Evolutionary conservation across 1,139 yeast species (phyloP), one percentile per base, ranked within the genome.

Genomic region (Candida pseudoviswanathii): DNA sequence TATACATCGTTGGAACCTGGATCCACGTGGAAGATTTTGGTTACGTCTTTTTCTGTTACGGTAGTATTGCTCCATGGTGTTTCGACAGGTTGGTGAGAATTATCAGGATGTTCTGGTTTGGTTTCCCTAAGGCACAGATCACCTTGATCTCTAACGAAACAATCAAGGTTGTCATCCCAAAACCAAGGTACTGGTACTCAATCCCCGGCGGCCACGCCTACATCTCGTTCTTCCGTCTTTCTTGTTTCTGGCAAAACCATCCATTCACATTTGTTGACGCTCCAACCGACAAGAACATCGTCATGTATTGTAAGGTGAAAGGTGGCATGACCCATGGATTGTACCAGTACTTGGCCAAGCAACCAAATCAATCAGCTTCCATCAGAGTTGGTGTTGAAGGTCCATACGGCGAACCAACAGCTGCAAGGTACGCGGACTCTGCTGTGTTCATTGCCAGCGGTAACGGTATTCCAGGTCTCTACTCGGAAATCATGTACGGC

Each of bases 401-500:
- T 16, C 78, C 79, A 10, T 74, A 74, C 51, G 78, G 78, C 33
- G 56, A 59, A 32, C 48, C 62, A 27, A 66, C 75, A 27, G 56
- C 70, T 43, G 76, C 77, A 48, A 71, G 79, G 48, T 86, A 16
- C 16, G 16, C 79, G 61, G 84, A 82, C 46, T 78, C 77, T 48
- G 70, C 77, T 3, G 64, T 85, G 21, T 71, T 86, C 44, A 58
- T 86, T 48, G 83, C 76, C 37, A 88, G 91, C 53, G 94, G 94
- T 44, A 85, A 85, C 52, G 96, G 96, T 57, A 76, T 89, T 54
- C 87, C 96, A 2, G 77, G 77, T 26, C 57, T 72, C 45, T 73
- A 65, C 54, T 62, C 67, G 30, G 73, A 71, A 56, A 16, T 16
- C 16, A 16, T 16, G 16, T 16, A 16, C 16, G 16, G 16, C 16